phyloP scores from a whole-genome alignment of 495 filamentous ascomycete species.

The Terfezia claveryi region DNA sequence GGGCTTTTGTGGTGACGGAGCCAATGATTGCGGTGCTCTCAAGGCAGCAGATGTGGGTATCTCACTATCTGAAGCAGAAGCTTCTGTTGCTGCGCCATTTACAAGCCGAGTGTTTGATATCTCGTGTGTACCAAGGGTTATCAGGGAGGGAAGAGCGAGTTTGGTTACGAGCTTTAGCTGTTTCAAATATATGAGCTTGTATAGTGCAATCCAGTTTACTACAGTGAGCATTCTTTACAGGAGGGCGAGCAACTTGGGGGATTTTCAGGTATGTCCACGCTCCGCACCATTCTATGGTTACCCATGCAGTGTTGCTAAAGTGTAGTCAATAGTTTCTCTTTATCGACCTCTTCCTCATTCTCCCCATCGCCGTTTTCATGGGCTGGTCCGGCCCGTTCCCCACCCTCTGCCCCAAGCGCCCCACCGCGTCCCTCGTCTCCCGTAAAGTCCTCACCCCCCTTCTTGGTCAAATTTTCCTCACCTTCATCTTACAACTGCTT shows the following conservation, averaged over 20 bases:
- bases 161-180: constrained; percentile 97
- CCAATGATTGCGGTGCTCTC: constrained; percentile 92
- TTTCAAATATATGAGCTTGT: constrained; percentile 99
- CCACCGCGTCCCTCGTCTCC: constrained; percentile 81
- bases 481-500: constrained; percentile 53
- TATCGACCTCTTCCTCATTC: constrained; percentile 78
- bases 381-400: constrained; percentile 80
- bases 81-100: constrained; percentile 91
- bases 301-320: no score
- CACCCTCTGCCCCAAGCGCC: constrained; percentile 56
- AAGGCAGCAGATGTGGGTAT: constrained; percentile 99
- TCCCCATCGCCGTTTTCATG: constrained; percentile 97
- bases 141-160: constrained; percentile 80
- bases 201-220: constrained; percentile 98
- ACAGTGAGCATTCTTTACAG: constrained; percentile 94
- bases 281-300: no score
- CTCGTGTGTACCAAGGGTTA: constrained; percentile 83
- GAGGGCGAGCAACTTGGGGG: constrained; percentile 84
- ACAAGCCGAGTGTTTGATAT: constrained; percentile 93
- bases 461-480: constrained; percentile 68
- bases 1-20: constrained; percentile 94
- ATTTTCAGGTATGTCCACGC: constrained; percentile 49
- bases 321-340: constrained; percentile 45
- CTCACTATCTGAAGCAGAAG: constrained; percentile 91
- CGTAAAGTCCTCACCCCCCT: constrained; percentile 80